phyloP scores from a whole-genome alignment of 2,329 filamentous ascomycete species.

The Thermochaetoides dissita region DNA sequence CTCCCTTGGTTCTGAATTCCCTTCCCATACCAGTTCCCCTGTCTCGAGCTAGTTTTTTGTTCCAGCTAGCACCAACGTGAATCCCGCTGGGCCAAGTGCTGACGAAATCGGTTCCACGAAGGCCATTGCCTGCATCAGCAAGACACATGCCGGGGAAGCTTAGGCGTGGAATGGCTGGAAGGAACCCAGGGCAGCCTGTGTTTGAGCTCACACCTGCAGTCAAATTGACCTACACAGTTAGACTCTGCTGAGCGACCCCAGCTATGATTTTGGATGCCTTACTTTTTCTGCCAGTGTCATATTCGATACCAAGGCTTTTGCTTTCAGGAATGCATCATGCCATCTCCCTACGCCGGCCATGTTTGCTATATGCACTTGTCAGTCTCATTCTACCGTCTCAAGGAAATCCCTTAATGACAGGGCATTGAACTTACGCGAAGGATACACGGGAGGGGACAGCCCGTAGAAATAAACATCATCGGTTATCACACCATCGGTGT shows the following conservation, averaged over 20 bases:
- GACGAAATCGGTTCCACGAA: slow-evolving; percentile 29
- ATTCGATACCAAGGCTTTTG: slow-evolving; percentile 52
- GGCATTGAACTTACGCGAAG: slow-evolving; percentile 29
- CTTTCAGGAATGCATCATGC: slow-evolving; percentile 53
- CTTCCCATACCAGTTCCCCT: slow-evolving; percentile 61
- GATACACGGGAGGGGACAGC: slow-evolving; percentile 35
- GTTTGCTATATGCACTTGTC: slow-evolving; percentile 22
- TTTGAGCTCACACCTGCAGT: slow-evolving; percentile 53
- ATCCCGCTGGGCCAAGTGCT: slow-evolving; percentile 28
- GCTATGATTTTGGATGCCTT: not conserved
- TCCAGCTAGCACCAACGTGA: slow-evolving; percentile 43
- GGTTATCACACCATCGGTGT: slow-evolving; percentile 18
- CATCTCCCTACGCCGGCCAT: slow-evolving; percentile 51
- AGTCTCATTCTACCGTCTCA: not conserved
- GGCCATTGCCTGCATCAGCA: slow-evolving; percentile 30
- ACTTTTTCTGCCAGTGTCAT: slow-evolving; percentile 66
- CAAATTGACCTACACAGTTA: slow-evolving; percentile 41
- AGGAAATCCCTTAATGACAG: too few species aligned
- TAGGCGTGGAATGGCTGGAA: slow-evolving; percentile 24
- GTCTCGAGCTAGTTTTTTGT: slow-evolving; percentile 52
- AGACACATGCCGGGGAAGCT: slow-evolving; percentile 32
- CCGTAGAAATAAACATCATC: slow-evolving; percentile 35
- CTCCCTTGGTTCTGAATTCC: slow-evolving; percentile 64
- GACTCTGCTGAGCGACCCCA: not conserved
- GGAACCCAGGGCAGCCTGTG: slow-evolving; percentile 35